Base-by-base conservation (phyloP, 2,329 filamentous ascomycete genomes). In the Neocatenulostroma microsporum region DNA sequence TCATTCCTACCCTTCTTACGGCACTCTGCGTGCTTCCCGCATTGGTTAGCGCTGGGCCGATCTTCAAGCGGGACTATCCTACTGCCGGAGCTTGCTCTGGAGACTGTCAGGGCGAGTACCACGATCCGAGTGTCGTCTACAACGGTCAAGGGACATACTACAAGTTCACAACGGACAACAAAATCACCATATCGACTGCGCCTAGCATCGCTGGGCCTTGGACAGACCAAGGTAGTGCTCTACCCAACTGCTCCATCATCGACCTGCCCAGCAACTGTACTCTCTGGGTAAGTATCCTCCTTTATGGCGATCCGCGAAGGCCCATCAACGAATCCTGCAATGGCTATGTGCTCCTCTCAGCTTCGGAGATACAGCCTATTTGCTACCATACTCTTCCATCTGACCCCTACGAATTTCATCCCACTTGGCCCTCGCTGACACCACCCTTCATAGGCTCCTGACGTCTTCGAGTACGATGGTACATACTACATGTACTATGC, bases 401-500 rank as follows among this genome's bases (percentile, higher is more conserved):
- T n/a, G n/a, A n/a, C n/a, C n/a, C n/a, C n/a, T n/a, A n/a, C n/a
- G n/a, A n/a, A n/a, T n/a, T n/a, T n/a, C n/a, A n/a, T n/a, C n/a
- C n/a, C n/a, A n/a, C n/a, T n/a, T n/a, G n/a, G n/a, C 21, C 13
- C 12, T 32, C 13, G 17, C 27, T 30, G 23, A 34, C 34, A 12
- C 5, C 21, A 27, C 10, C 29, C 18, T 2, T 6, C 7, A 20
- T 18, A 44, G 42, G 78, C 79, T 2, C 80, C 80, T 46, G 70
- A n/a, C n/a, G n/a, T 78, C 17, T 57, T 63, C 20, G 60, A 72
- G n/a, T 61, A 82, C 19, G 70, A 70, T 42, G 63, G 60, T 37
- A 63, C 65, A 1, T 83, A 80, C 60, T 71, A 80, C 50, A 57
- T 76, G 15, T 82, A 78, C 67, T 80, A 82, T 57, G 64, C 73